A percentile compares a stretch with the other conserved stretches of the same genome.
phyloP scores from a whole-genome alignment of 257 asterid species.

The Solanum arcanum region DNA sequence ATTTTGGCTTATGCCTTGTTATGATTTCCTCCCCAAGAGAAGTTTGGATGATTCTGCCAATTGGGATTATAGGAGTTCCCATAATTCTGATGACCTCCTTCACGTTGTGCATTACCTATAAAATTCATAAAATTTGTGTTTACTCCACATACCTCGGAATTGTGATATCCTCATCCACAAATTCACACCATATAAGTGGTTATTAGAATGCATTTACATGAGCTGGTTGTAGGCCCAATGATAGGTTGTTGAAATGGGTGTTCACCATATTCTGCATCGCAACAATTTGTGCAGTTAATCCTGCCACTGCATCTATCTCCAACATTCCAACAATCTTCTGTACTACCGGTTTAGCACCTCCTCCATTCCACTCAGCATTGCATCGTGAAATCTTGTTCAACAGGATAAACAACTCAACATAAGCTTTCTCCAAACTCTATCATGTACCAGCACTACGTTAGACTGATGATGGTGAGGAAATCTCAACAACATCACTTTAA shows the following conservation, averaged over 20 bases:
- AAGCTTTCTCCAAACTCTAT: too few relatives aligned
- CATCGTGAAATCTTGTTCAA: neutral
- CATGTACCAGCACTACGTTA: too few relatives aligned
- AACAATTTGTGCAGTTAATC: neutral
- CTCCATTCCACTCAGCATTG: neutral
- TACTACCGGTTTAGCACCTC: neutral
- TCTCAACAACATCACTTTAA: too few relatives aligned
- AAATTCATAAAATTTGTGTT: too few relatives aligned
- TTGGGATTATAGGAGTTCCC: too few relatives aligned
- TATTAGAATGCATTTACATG: neutral
- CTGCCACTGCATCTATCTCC: neutral
- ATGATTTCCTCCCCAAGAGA: too few relatives aligned
- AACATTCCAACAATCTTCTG: too few relatives aligned
- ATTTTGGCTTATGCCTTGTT: too few relatives aligned
- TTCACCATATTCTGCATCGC: neutral
- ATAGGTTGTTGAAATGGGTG: neutral
- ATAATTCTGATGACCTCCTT: neutral
- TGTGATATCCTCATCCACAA: too few relatives aligned
- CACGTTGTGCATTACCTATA: neutral
- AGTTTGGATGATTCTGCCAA: too few relatives aligned
- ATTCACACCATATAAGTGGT: neutral
- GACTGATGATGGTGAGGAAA: too few relatives aligned
- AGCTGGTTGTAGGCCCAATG: neutral
- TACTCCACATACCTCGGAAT: neutral
- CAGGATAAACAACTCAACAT: neutral